phyloP scores from a whole-genome alignment of 345 rosid species.

The Citrus reticulata region DNA sequence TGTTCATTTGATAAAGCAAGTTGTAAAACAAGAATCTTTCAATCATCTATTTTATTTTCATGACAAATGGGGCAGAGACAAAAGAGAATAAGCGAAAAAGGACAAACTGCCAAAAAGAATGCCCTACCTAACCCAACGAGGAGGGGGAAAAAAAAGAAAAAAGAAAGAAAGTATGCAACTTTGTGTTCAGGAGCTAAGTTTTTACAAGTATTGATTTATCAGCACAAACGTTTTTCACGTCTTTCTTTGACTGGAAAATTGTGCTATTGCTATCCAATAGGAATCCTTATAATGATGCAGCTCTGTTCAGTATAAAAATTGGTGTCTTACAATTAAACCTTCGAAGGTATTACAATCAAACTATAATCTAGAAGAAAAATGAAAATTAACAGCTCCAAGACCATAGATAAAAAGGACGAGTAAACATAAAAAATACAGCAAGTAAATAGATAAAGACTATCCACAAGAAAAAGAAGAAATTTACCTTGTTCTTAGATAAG shows the following conservation, averaged over 20 bases:
- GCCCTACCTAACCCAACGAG: no score
- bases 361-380: background rate
- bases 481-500: constrained; percentile 72
- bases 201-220: background rate
- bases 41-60: background rate
- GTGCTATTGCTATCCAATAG: background rate
- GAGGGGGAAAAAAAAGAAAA: background rate
- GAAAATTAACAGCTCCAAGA: background rate
- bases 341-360: background rate
- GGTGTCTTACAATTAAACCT: no score
- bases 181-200: background rate
- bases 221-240: background rate
- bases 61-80: background rate
- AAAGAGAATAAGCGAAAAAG: background rate
- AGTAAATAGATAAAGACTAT: background rate
- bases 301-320: background rate
- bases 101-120: background rate
- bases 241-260: background rate
- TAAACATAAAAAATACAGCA: background rate
- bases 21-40: background rate
- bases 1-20: background rate
- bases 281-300: background rate
- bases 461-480: background rate
- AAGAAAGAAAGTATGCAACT: background rate
- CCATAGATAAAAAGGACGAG: background rate